These are phyloP conservation scores for Tetradesmus lagerheimii DNA, from an alignment of 139 green algal genomes.

Conservation along the genomic window DNA sequence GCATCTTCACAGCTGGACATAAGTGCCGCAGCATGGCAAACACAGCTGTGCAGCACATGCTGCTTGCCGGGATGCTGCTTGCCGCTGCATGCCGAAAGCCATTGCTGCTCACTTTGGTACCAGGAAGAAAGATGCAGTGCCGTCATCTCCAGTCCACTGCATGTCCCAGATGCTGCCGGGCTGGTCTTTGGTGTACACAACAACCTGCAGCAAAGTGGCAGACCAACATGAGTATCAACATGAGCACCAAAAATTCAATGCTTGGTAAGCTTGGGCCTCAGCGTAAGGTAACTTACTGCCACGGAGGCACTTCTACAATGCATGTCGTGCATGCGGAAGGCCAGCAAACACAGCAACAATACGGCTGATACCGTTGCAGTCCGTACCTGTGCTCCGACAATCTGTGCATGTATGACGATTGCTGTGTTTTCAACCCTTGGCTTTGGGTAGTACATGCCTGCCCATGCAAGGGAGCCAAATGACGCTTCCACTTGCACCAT, in stretches of 20 bases:
- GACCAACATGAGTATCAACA: background rate
- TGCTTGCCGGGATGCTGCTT: background rate
- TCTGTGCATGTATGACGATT: slow-evolving; percentile 23
- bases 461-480: slow-evolving; percentile 33
- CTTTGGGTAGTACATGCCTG: slow-evolving; percentile 24
- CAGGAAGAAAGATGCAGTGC: slow-evolving; percentile 34
- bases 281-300: background rate
- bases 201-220: slow-evolving; percentile 7
- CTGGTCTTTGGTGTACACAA: background rate
- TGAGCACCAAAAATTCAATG: background rate
- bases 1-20: too few species aligned
- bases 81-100: background rate
- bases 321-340: background rate
- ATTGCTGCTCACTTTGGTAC: slow-evolving; percentile 27
- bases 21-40: too few species aligned
- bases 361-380: background rate
- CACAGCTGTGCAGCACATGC: too few species aligned
- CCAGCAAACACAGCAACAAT: background rate
- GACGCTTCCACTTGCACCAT: slow-evolving; percentile 31
- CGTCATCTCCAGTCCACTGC: slow-evolving; percentile 37
- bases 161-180: slow-evolving; percentile 21
- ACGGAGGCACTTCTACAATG: background rate
- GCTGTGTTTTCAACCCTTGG: background rate
- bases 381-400: slow-evolving; percentile 28
- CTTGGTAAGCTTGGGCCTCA: too few species aligned